These are phyloP conservation scores for Dimocarpus longan DNA, from an alignment of 345 rosid genomes.

Conservation along the genomic window DNA sequence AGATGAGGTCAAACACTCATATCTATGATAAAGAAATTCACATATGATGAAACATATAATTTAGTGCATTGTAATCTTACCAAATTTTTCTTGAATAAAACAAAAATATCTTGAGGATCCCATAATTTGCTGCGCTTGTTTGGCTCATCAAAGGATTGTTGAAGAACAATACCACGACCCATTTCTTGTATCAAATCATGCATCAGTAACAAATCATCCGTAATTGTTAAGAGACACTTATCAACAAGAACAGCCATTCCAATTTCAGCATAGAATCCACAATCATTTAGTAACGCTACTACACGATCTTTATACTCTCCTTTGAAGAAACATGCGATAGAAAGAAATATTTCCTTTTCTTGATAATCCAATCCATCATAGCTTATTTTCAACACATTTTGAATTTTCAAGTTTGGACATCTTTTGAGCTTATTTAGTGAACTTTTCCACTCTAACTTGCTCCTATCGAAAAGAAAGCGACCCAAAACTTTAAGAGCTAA, in stretches of 20 bases:
- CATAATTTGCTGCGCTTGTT: background rate
- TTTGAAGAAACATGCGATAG: background rate
- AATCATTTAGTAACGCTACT: background rate
- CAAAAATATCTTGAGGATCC: background rate
- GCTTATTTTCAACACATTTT: background rate
- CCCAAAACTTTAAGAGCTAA: background rate
- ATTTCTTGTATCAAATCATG: background rate
- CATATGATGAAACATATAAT: background rate
- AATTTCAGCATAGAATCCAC: background rate
- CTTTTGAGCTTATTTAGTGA: background rate
- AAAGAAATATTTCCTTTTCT: background rate
- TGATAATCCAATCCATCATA: background rate
- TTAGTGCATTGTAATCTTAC: background rate
- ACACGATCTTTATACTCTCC: background rate
- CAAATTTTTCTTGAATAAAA: background rate
- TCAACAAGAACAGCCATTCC: background rate
- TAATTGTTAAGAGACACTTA: background rate
- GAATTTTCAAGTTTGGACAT: background rate
- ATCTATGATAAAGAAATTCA: too few relatives aligned
- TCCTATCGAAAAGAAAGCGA: background rate
- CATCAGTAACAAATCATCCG: background rate
- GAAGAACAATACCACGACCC: slow-evolving; percentile 1
- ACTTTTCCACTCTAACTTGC: background rate
- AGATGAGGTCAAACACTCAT: too few relatives aligned
- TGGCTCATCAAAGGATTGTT: background rate